Base-by-base conservation (phyloP, 139 green algal genomes). In the Microglena sp. region DNA sequence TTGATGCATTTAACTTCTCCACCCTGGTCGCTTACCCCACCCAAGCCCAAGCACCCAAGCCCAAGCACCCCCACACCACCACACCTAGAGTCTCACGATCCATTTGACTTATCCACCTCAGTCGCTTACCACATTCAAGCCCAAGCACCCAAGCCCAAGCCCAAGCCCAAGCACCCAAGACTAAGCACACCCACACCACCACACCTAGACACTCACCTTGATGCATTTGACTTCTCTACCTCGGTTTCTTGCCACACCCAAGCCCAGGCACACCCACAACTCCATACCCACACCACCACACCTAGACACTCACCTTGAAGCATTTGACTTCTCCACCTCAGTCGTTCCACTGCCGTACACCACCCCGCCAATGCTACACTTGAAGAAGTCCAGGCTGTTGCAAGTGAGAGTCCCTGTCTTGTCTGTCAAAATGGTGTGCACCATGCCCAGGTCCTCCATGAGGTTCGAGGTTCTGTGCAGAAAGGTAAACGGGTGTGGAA, bases 361-460 rank as follows among this genome's bases (percentile, higher is more conserved):
- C 11, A 95, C 76, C 27, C 89, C 89, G 2, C 67, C 87, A 45
- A 97, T 87, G 60, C 80, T 90, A 76, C 82, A 91, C 43, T 67
- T 67, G 43, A 67, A 67, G 60, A 43, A 67, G 28, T 67, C 60
- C 89, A 96, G 95, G 58, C 93, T 84, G 69, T 96, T 96, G 70
- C 77, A 76, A 4, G 89, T 96, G 15, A 96, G 80, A 5, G 89
- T 96, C 54, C 87, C 87, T 4, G 91, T 97, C 78, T 95, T 95
- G 74, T 96, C 89, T 8, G 60, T 82, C 64, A 95, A 78, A 1
- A 78, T 34, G 30, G 80, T 84, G 27, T 34, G 21, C 3, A 96
- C 80, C 85, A 89, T 84, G 62, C 93, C 93, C 60, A 99, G 87
- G 70, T 99, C 93, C 70, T 99, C 94, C 53, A 97, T 98, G 24